Conservation (phyloP, 176 grass and related monocot species). For the maize (Zea mays) region DNA sequence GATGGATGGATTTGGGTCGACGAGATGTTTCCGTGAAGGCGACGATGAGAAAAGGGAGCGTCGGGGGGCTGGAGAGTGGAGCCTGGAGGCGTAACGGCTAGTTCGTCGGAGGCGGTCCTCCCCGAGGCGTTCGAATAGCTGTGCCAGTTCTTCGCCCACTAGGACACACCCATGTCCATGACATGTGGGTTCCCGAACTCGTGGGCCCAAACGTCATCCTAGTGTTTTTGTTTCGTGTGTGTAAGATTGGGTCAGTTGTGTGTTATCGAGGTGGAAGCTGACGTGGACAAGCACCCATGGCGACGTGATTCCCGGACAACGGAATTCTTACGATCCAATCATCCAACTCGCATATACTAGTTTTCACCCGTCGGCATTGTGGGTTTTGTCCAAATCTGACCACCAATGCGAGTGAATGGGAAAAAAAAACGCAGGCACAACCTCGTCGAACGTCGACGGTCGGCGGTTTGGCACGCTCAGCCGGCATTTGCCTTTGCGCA, state of each 20-base stretch:
- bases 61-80: constrained; percentile 1
- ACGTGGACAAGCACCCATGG: too few species aligned
- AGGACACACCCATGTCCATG: neutral
- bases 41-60: constrained; percentile 45
- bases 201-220: neutral
- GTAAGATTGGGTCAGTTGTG: neutral
- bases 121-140: constrained; percentile 5
- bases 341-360: neutral
- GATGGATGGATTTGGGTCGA: constrained; percentile 1
- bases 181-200: neutral
- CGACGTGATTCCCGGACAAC: neutral
- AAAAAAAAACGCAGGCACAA: neutral
- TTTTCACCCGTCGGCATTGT: neutral
- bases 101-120: constrained; percentile 38
- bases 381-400: neutral
- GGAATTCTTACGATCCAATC: neutral
- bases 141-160: neutral
- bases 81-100: constrained; percentile 66
- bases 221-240: too few species aligned
- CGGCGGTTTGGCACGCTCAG: neutral
- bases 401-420: neutral
- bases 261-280: neutral
- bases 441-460: neutral
- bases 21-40: neutral
- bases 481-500: neutral